phyloP scores from a whole-genome alignment of 371 early-diverging fungal genomes.

The Mucor sp. region DNA sequence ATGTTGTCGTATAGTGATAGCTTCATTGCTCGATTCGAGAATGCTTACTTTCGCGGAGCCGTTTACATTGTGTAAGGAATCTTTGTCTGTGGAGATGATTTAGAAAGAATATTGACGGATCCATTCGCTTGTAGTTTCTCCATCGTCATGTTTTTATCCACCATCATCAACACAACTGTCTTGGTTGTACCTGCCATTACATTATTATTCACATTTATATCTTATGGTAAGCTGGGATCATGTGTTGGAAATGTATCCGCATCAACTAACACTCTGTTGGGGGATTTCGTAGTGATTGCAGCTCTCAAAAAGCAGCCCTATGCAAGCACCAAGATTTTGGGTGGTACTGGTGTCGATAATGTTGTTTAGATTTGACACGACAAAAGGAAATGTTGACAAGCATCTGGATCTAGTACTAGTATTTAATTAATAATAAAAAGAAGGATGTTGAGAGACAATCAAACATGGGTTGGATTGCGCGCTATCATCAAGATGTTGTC shows the following conservation, averaged over 20 bases:
- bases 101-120: neutral
- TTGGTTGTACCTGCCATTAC: conserved; percentile 40
- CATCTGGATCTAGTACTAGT: neutral
- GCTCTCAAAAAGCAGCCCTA: conserved; percentile 46
- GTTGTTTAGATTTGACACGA: conserved; percentile 26
- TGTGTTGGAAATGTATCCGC: neutral
- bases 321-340: conserved; percentile 40
- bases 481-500: too few relatives aligned
- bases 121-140: conserved; percentile 20
- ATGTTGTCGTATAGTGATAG: conserved; percentile 28
- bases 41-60: conserved; percentile 37
- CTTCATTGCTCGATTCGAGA: conserved; percentile 44
- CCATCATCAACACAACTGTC: conserved; percentile 25
- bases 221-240: conserved; percentile 31
- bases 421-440: neutral
- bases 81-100: neutral
- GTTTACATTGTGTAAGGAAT: conserved; percentile 39
- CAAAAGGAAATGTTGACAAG: neutral
- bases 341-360: conserved; percentile 48
- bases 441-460: neutral
- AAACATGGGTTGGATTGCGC: neutral
- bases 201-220: conserved; percentile 36
- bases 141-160: conserved; percentile 48
- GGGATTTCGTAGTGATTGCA: conserved; percentile 35
- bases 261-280: neutral